These are phyloP conservation scores for Penicillium sp. DNA, from an alignment of 2,329 filamentous ascomycete species.

Conservation along the genomic window DNA sequence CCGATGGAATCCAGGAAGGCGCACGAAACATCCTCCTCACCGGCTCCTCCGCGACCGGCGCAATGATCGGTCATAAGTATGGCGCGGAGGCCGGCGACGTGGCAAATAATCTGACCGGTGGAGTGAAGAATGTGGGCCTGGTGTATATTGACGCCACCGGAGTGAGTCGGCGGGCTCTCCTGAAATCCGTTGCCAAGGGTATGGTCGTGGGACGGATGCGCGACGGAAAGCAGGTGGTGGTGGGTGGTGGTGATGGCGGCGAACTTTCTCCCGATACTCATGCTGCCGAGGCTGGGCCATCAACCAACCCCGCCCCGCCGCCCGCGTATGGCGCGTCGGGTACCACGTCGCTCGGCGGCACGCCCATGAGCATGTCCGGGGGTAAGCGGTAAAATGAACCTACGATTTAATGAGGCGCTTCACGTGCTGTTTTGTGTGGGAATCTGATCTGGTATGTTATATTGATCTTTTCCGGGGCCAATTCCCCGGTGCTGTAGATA, in stretches of 20 bases:
- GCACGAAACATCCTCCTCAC: conserved; percentile 75
- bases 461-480: neutral
- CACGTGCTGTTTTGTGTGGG: neutral
- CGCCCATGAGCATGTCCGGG: conserved; percentile 27
- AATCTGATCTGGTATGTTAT: neutral
- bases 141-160: conserved; percentile 97
- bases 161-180: conserved; percentile 81
- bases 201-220: conserved; percentile 65
- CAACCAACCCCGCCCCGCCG: conserved; percentile 40
- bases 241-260: conserved; percentile 49
- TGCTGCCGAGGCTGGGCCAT: conserved; percentile 28
- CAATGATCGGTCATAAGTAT: conserved; percentile 86
- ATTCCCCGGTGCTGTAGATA: neutral
- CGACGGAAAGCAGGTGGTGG: conserved; percentile 50
- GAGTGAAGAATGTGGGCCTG: conserved; percentile 92
- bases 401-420: neutral
- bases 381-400: conserved; percentile 29
- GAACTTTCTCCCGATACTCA: conserved; percentile 26
- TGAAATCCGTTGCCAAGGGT: conserved; percentile 94
- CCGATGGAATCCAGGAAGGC: conserved; percentile 88
- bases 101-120: conserved; percentile 73
- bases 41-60: conserved; percentile 75
- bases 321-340: conserved; percentile 42
- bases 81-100: conserved; percentile 81
- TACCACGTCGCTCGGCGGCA: conserved; percentile 35